Percentiles rank a stretch among this genome's conserved stretches.
Evolutionary conservation across 495 filamentous ascomycete genomes (phyloP).

Genomic region (Tetracladium marchalianum): DNA sequence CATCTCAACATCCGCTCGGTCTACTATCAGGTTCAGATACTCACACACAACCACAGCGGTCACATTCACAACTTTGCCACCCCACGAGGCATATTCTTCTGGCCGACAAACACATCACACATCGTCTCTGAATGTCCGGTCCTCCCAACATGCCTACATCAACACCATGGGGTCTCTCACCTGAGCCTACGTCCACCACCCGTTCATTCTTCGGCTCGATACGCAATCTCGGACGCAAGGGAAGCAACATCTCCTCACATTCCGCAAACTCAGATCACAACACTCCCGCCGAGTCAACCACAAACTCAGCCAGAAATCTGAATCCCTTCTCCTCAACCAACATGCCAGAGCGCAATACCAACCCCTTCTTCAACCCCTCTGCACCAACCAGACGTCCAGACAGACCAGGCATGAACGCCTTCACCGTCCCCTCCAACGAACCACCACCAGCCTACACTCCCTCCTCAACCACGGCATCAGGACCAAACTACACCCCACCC

Average conservation of each 20-base stretch:
- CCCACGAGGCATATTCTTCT: too few relatives aligned
- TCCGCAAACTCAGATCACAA: slow-evolving; percentile 2
- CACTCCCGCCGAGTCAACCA: not conserved
- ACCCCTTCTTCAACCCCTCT: slow-evolving; percentile 12
- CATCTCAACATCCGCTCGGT: too few relatives aligned
- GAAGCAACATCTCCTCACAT: slow-evolving; percentile 7
- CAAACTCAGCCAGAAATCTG: slow-evolving; percentile 1
- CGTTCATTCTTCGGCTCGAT: slow-evolving; percentile 16
- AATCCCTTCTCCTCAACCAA: not conserved
- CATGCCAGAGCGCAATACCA: not conserved
- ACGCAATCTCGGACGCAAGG: slow-evolving; percentile 15
- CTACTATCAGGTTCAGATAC: too few relatives aligned
- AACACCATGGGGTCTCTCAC: too few relatives aligned
- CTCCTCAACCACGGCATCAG: slow-evolving; percentile 18
- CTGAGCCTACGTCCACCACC: too few relatives aligned
- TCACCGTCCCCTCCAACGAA: slow-evolving; percentile 27
- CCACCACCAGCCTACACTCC: slow-evolving; percentile 38
- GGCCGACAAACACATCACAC: too few relatives aligned
- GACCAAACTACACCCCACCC: slow-evolving; percentile 5
- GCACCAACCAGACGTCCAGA: slow-evolving; percentile 22
- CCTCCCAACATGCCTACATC: too few relatives aligned
- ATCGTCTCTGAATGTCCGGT: too few relatives aligned
- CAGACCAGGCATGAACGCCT: slow-evolving; percentile 26
- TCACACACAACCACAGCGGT: too few relatives aligned
- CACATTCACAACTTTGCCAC: too few relatives aligned